phyloP scores from a whole-genome alignment of 768 basidiomycete species.

The Mycena epipterygia region DNA sequence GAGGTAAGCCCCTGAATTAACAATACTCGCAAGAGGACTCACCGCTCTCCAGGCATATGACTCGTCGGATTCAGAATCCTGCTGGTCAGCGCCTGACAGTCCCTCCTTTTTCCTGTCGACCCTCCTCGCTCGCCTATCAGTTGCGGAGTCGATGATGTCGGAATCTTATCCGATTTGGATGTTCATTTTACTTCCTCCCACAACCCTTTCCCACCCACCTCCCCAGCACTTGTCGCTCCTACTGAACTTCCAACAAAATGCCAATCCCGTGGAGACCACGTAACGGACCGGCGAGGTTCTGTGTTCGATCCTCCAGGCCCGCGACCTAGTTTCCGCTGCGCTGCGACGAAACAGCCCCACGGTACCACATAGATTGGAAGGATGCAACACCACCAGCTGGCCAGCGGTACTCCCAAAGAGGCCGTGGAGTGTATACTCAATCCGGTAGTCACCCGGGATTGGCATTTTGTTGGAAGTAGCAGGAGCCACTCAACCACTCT shows the following conservation, averaged over 20 bases:
- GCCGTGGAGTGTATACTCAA: too few relatives aligned
- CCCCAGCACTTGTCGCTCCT: not conserved
- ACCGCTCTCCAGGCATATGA: conserved; percentile 5
- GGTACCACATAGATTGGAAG: too few relatives aligned
- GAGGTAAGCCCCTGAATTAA: not conserved
- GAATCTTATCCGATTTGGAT: not conserved
- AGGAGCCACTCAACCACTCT: too few relatives aligned
- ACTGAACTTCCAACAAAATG: not conserved
- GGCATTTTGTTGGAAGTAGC: too few relatives aligned
- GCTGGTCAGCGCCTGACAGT: conserved; percentile 14
- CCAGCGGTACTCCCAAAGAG: too few relatives aligned
- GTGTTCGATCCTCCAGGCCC: too few relatives aligned
- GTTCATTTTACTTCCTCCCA: not conserved
- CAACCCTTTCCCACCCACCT: not conserved
- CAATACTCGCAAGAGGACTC: not conserved
- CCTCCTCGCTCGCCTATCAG: conserved; percentile 14
- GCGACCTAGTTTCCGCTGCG: too few relatives aligned
- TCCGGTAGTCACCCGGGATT: too few relatives aligned
- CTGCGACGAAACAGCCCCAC: too few relatives aligned
- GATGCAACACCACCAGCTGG: too few relatives aligned
- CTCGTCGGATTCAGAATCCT: conserved; percentile 19
- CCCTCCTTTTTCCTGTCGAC: conserved; percentile 3
- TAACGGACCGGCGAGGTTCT: too few relatives aligned
- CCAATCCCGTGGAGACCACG: too few relatives aligned
- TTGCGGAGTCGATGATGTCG: conserved; percentile 4